These are phyloP conservation scores for Lachancea quebecensis DNA, from an alignment of 805 yeast genomes.

Conservation along the genomic window DNA sequence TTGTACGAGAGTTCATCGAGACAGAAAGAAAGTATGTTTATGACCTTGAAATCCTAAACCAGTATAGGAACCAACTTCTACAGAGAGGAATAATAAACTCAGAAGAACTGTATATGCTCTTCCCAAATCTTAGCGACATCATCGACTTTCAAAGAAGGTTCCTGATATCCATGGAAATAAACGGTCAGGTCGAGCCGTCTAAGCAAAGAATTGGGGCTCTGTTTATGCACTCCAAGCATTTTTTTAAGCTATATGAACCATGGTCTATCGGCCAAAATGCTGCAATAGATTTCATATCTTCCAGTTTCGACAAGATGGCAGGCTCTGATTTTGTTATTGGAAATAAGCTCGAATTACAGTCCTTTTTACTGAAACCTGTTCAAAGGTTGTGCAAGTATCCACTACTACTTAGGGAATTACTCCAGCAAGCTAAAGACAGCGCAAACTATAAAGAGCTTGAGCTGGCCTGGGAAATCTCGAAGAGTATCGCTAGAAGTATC, in stretches of 20 bases:
- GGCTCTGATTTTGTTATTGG: slow-evolving; percentile 60
- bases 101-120: slow-evolving; percentile 72
- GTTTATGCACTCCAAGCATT: slow-evolving; percentile 77
- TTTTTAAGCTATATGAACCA: slow-evolving; percentile 84
- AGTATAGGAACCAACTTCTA: slow-evolving; percentile 62
- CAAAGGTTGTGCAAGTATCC: slow-evolving; percentile 97
- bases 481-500: slow-evolving; percentile 77
- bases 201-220: slow-evolving; percentile 85
- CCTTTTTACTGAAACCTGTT: slow-evolving; percentile 86
- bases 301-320: slow-evolving; percentile 40
- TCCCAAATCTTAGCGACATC: slow-evolving; percentile 77
- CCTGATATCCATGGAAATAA: slow-evolving; percentile 81
- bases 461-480: slow-evolving; percentile 65
- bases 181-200: slow-evolving; percentile 63
- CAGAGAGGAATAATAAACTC: slow-evolving; percentile 61
- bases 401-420: slow-evolving; percentile 63
- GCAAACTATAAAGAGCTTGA: slow-evolving; percentile 60
- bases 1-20: slow-evolving; percentile 74
- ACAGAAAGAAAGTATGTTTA: slow-evolving; percentile 91
- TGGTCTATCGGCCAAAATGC: slow-evolving; percentile 89
- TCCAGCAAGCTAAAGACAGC: slow-evolving; percentile 52
- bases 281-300: slow-evolving; percentile 71
- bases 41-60: slow-evolving; percentile 70
- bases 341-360: slow-evolving; percentile 83
- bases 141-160: slow-evolving; percentile 91